Base-by-base conservation (phyloP, 176 grass and related monocot species). In the Panicum miliaceum region DNA sequence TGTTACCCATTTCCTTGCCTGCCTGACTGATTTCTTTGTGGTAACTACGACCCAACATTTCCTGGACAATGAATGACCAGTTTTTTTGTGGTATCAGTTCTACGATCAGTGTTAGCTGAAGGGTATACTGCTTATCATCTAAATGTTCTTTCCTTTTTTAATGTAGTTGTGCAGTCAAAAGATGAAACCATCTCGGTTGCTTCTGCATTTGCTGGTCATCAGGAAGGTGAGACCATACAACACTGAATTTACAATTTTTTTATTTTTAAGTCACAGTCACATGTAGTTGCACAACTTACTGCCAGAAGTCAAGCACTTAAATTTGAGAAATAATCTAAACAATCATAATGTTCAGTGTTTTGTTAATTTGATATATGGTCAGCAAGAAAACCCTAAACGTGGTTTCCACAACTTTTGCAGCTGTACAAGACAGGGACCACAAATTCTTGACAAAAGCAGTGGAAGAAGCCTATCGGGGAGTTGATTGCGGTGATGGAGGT, bases 391-490 rank as follows among this genome's bases (percentile, higher is more conserved):
- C 36, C 26, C 3, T 34, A 60, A 25, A 53, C 10, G 23, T 29
- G 8, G n/a, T 34, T 86, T 50, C 64, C 62, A 14, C 23, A 27
- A 72, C 54, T 69, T 71, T 77, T 77, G 29, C 80, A 97, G 94
- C 80, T 75, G 90, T 97, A 15, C 84, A 87, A 82, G 71, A 97
- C 76, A 94, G 90, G 79, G 94, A 97, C 73, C 91, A 90, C 65
- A 92, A 92, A 64, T 94, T 97, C 71, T 90, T 97, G 72, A 90
- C 92, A 37, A 94, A 94, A 76, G 94, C 94, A 40, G 92, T 97
- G 47, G 92, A 88, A 84, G 94, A 97, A 85, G 94, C 94, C 11
- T 97, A 97, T 42, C 71, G 70, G 18, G 94, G 94, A 78, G 87
- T 97, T 29, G 94, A 97, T 2, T 90, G 63, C 8, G 94, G 94